A percentile compares a stretch with the other conserved stretches of the same genome.
Conservation (phyloP, 495 filamentous ascomycete species). For the Oleoguttula mirabilis region DNA sequence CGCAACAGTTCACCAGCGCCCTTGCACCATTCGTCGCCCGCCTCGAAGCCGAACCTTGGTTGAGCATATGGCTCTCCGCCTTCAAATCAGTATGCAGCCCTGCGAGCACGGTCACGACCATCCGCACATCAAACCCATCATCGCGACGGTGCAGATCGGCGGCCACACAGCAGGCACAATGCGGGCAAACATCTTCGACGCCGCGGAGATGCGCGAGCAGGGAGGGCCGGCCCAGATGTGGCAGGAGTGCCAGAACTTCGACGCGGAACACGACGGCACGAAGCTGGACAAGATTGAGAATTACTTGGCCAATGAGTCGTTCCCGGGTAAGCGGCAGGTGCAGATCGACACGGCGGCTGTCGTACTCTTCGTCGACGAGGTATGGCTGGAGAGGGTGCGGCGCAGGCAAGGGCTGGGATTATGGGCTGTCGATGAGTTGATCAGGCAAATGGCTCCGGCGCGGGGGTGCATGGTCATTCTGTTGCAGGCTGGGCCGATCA, state of each 20-base stretch:
- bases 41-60: too few relatives aligned
- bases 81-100: too few relatives aligned
- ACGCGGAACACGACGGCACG: neutral
- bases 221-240: neutral
- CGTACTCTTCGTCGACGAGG: neutral
- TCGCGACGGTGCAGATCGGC: too few relatives aligned
- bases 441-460: neutral
- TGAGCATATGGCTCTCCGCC: too few relatives aligned
- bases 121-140: too few relatives aligned
- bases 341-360: neutral
- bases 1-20: too few relatives aligned
- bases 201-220: neutral
- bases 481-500: neutral
- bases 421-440: neutral
- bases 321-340: neutral
- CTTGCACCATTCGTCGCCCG: too few relatives aligned
- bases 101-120: too few relatives aligned
- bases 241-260: neutral
- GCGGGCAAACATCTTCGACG: neutral
- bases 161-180: neutral
- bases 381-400: neutral
- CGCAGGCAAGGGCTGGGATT: neutral
- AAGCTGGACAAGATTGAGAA: conserved; percentile 1
- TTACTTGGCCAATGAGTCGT: neutral
- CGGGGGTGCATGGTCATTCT: neutral